Conservation (phyloP, 805 yeast species). For the Kodamaea hsintzibuensis region DNA sequence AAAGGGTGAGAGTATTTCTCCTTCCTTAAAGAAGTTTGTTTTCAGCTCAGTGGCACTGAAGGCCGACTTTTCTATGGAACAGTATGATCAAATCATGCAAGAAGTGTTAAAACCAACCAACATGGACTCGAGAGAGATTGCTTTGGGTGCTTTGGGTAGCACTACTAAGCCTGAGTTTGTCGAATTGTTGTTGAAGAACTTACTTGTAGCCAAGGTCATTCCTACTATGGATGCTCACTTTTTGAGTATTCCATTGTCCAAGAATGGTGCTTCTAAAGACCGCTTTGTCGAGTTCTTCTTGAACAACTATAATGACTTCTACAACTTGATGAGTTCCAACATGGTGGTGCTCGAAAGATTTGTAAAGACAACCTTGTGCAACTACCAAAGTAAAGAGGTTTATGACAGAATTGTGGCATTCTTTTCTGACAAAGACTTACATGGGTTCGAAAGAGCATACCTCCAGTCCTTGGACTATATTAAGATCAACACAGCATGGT, state of each 20-base stretch:
- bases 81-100: conserved; percentile 40
- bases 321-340: conserved; percentile 46
- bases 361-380: conserved; percentile 38
- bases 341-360: conserved; percentile 54
- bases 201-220: conserved; percentile 44
- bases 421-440: conserved; percentile 47
- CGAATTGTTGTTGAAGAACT: conserved; percentile 37
- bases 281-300: conserved; percentile 52
- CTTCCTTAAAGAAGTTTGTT: conserved; percentile 46
- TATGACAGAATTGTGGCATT: conserved; percentile 40
- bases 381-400: conserved; percentile 38
- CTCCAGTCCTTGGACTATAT: conserved; percentile 58
- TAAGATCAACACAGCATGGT: conserved; percentile 52
- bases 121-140: conserved; percentile 59
- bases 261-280: conserved; percentile 44
- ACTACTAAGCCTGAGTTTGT: conserved; percentile 38
- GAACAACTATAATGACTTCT: conserved; percentile 46
- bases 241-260: conserved; percentile 47
- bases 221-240: conserved; percentile 62
- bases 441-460: conserved; percentile 59
- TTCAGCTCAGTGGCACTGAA: conserved; percentile 44
- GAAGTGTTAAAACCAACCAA: conserved; percentile 53
- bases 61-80: conserved; percentile 29
- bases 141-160: conserved; percentile 55
- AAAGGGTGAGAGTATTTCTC: conserved; percentile 32